Evolutionary conservation across 2,329 filamentous ascomycete genomes (phyloP).

Genomic region (Cytospora piceicola): DNA sequence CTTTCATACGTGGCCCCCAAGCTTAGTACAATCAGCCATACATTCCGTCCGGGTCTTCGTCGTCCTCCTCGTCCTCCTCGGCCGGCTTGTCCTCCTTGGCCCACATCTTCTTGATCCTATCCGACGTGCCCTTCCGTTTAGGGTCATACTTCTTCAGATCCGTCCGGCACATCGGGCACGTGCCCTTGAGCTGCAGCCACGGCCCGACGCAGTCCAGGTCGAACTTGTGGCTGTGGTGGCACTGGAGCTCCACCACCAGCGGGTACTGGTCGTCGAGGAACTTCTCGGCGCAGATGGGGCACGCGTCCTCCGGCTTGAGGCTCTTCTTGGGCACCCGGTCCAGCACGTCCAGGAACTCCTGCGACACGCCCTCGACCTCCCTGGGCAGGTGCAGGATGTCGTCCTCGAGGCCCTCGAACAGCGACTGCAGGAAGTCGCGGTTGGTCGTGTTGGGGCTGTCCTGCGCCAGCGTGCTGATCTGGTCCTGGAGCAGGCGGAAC

Average conservation of each 20-base stretch:
- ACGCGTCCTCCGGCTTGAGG: constrained; percentile 56
- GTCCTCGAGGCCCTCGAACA: constrained; percentile 52
- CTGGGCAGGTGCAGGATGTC: constrained; percentile 58
- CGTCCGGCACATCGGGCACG: constrained; percentile 65
- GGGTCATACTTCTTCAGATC: constrained; percentile 53
- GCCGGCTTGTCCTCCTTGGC: constrained; percentile 54
- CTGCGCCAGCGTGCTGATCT: constrained; percentile 55
- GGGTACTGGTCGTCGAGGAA: constrained; percentile 66
- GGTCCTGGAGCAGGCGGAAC: constrained; percentile 63
- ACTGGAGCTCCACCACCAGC: constrained; percentile 67
- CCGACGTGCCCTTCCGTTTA: constrained; percentile 19
- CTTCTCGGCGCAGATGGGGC: constrained; percentile 65
- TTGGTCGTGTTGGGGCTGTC: constrained; percentile 55
- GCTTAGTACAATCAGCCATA: constrained; percentile 43
- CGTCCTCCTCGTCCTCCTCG: constrained; percentile 56
- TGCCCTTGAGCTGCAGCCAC: constrained; percentile 67
- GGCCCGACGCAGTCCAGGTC: constrained; percentile 71
- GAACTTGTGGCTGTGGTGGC: constrained; percentile 60
- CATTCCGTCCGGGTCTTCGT: constrained; percentile 56
- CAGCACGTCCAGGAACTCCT: constrained; percentile 62
- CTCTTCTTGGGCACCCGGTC: constrained; percentile 60
- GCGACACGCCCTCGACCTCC: constrained; percentile 57
- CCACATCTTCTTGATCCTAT: constrained; percentile 26
- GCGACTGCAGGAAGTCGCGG: constrained; percentile 52
- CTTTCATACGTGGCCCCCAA: neutral